Evolutionary conservation across 1,284 basidiomycete genomes (phyloP).

Genomic region (Malassezia brasiliensis): DNA sequence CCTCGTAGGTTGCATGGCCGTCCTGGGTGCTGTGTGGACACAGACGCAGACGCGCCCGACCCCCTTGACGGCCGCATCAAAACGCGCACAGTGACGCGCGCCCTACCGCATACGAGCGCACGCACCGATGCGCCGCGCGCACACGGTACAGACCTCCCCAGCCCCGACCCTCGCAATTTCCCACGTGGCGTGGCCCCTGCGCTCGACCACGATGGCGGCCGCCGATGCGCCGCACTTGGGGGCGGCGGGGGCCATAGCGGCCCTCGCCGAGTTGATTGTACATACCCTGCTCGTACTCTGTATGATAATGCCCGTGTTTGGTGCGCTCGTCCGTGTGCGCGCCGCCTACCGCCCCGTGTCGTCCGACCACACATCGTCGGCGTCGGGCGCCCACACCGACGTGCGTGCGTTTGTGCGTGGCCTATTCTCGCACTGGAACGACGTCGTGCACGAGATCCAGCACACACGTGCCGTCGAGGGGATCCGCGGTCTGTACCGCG

Average conservation of each 20-base stretch:
- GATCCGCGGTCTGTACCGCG: conserved; percentile 40
- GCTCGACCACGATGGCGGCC: not conserved
- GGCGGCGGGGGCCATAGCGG: not conserved
- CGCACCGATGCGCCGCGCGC: no score
- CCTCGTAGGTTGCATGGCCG: not conserved
- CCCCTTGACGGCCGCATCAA: no score
- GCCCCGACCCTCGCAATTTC: no score
- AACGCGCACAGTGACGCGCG: no score
- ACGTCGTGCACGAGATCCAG: not conserved
- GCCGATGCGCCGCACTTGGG: not conserved
- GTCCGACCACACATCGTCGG: not conserved
- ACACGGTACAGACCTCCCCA: no score
- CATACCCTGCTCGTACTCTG: not conserved
- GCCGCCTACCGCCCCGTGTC: conserved; percentile 27
- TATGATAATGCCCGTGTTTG: conserved; percentile 26
- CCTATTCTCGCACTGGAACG: not conserved
- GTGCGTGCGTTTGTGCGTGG: not conserved
- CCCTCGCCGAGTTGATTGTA: not conserved
- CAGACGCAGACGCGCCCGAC: no score
- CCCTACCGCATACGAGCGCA: no score
- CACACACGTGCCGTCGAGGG: conserved; percentile 20
- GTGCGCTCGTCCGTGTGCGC: conserved; percentile 35
- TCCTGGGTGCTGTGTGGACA: not conserved
- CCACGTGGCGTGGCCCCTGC: conserved; percentile 4
- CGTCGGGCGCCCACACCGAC: not conserved